Conservation (phyloP, 2,329 filamentous ascomycete species). For the Diaporthe humulicola region DNA sequence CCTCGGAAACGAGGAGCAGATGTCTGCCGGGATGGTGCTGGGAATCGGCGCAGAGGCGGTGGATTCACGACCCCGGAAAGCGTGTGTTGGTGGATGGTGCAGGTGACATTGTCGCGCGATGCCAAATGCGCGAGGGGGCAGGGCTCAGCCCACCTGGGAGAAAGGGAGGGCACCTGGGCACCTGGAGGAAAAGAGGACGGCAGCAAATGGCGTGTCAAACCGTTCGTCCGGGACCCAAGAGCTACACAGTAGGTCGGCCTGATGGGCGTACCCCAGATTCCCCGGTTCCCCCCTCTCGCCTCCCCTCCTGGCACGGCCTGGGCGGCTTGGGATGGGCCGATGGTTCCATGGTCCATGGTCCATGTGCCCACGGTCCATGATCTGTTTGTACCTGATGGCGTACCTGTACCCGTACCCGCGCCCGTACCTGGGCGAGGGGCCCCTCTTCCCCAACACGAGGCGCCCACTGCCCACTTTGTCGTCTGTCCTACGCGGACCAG, state of each 20-base stretch:
- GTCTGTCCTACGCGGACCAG: too few relatives aligned
- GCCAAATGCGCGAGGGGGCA: not conserved
- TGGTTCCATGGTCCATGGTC: not conserved
- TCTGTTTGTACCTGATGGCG: too few relatives aligned
- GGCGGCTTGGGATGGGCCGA: conserved; percentile 24
- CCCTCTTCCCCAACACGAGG: too few relatives aligned
- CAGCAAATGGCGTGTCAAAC: conserved; percentile 35
- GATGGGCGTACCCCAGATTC: conserved; percentile 36
- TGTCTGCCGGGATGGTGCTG: not conserved
- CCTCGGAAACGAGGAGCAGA: conserved; percentile 7
- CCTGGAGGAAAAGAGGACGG: not conserved
- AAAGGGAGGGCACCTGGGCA: too few relatives aligned
- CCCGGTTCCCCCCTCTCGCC: conserved; percentile 20
- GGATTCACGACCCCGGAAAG: not conserved
- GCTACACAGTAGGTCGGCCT: conserved; percentile 27
- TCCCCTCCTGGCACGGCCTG: conserved; percentile 21
- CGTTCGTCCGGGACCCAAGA: conserved; percentile 36
- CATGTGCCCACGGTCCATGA: too few relatives aligned
- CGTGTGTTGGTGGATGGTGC: not conserved
- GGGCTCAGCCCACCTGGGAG: too few relatives aligned
- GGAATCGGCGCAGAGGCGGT: not conserved
- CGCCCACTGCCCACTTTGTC: too few relatives aligned
- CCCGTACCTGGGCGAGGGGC: not conserved
- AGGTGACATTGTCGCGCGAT: conserved; percentile 15
- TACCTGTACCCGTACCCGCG: not conserved